Evolutionary conservation across 306 rosid genomes (phyloP).

Genomic region (Glycine tomentella): DNA sequence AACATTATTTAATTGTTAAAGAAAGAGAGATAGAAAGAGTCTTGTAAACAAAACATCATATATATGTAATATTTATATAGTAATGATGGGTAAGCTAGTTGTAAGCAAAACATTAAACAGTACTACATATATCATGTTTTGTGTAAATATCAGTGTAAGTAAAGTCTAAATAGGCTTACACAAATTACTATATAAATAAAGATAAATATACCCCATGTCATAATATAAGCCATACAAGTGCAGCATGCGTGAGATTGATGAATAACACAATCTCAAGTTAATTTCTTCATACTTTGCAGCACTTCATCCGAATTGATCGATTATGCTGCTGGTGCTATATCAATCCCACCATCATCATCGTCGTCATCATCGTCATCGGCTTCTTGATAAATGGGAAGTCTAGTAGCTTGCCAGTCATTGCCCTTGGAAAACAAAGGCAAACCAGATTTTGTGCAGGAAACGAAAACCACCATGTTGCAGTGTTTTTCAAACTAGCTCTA

Average conservation of each 20-base stretch:
- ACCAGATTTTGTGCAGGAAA: constrained; percentile 30
- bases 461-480: constrained; percentile 46
- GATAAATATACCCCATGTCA: constrained; percentile 7
- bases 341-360: constrained; percentile 28
- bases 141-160: constrained; percentile 2
- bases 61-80: neutral
- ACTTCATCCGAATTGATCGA: neutral
- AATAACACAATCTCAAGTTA: neutral
- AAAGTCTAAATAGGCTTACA: constrained; percentile 13
- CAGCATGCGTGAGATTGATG: constrained; percentile 15
- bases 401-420: constrained; percentile 26
- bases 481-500: neutral
- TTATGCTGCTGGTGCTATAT: constrained; percentile 63
- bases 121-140: neutral
- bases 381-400: neutral
- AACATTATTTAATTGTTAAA: neutral
- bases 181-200: constrained; percentile 2
- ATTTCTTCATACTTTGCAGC: neutral
- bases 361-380: constrained; percentile 55
- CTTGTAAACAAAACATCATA: neutral
- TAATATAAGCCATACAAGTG: neutral
- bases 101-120: neutral
- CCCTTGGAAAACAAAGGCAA: constrained; percentile 34
- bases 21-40: neutral
- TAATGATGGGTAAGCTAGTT: neutral